phyloP scores from a whole-genome alignment of 2,329 filamentous ascomycete species.

The Aspergillus sclerotialis region DNA sequence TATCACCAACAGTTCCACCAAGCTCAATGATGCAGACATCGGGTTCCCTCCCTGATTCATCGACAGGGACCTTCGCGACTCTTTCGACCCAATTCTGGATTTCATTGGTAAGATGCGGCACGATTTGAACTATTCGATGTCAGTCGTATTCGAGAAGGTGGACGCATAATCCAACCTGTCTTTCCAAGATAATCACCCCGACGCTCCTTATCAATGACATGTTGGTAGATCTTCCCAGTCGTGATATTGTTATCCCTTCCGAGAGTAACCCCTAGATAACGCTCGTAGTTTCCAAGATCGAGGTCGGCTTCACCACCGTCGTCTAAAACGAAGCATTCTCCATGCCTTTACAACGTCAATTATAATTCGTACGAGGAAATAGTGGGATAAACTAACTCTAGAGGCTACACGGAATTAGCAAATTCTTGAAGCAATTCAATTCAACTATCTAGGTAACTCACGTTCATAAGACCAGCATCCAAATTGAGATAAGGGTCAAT shows the following conservation, averaged over 20 bases:
- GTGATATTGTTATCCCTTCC: constrained; percentile 92
- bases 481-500: constrained; percentile 66
- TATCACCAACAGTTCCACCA: constrained; percentile 52
- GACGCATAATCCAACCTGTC: constrained; percentile 37
- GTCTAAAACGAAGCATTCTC: constrained; percentile 81
- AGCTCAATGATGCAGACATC: constrained; percentile 83
- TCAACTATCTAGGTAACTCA: constrained; percentile 39
- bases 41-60: constrained; percentile 72
- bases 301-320: constrained; percentile 74
- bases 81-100: constrained; percentile 91
- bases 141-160: constrained; percentile 1
- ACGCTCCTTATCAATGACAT: constrained; percentile 71
- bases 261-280: constrained; percentile 75
- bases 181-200: constrained; percentile 76
- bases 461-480: constrained; percentile 65
- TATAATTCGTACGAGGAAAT: constrained; percentile 2
- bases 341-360: constrained; percentile 40
- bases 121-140: constrained; percentile 60
- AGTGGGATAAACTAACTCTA: constrained; percentile 8
- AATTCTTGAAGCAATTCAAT: constrained; percentile 1
- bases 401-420: constrained; percentile 4
- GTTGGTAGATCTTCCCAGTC: constrained; percentile 90
- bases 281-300: constrained; percentile 69
- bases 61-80: constrained; percentile 77
- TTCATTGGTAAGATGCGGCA: constrained; percentile 84